Evolutionary conservation across 2,329 filamentous ascomycete genomes (phyloP), one percentile per base, ranked within the genome.

Genomic region (Fusarium humuli): DNA sequence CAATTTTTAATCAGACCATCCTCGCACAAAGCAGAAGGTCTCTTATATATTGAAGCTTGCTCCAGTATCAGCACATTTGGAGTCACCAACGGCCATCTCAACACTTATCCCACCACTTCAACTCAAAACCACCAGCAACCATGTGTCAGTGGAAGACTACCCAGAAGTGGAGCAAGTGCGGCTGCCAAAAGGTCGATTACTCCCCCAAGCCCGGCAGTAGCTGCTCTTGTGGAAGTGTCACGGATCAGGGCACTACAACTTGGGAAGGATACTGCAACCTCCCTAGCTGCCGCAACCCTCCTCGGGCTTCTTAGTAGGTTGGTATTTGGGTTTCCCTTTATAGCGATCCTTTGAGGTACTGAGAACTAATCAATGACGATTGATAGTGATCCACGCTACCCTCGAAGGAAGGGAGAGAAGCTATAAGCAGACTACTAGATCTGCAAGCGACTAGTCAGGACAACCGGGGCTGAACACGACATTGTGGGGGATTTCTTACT

Each of bases 101-200:
- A 13, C 30, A 4, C 18, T 20, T 22, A 22, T 37, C 22, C 3
- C 29, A 13, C 55, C 44, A 47, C 25, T 30, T 27, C 22, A 30
- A 50, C 41, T 29, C 7, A 20, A 34, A 61, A 56, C 14, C 8
- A 42, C 41, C 25, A 40, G 29, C 44, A 70, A 79, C 18, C 61
- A 81, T 81, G 79, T 81, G 79, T 67, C 55, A 74, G 68, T 81
- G 79, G 78, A 69, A 72, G 30, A 75, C 74, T 22, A 77, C 75
- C 42, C 71, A 80, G 62, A 50, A 57, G 65, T 81, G 76, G 77
- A 74, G 75, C 44, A 47, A 52, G 49, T 81, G 79, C 63, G 78
- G 78, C 53, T 81, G 79, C 75, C 70, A 66, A 30, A 56, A 62
- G n/a, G 30, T 67, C 23, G 63, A 68, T 30, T 50, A 62, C 23